Base-by-base conservation (phyloP, 164 flowering plant species). In the Sedum album region DNA sequence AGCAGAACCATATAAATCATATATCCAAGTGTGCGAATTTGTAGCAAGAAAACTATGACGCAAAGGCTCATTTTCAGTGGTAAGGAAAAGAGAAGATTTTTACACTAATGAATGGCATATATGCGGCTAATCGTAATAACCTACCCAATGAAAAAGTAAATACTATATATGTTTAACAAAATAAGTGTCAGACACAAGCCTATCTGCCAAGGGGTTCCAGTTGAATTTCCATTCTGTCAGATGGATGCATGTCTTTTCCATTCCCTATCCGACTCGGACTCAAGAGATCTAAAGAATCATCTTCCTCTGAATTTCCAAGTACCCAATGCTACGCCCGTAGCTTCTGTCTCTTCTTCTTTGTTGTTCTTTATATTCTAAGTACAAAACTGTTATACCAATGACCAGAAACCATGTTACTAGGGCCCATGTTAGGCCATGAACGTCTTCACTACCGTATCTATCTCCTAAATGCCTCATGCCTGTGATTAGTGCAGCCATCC, bases 391-490 rank as follows among this genome's bases (percentile, higher is more conserved):
- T 62, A 85, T 70, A 30, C 76, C 88, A 67, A 80, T 87, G 26
- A 86, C n/a, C 69, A 85, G 71, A 79, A 91, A 80, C 97, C 99
- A 94, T 31, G 73, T 6, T 20, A 88, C 76, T 64, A 94, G 68
- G 65, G 97, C 97, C 91, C 85, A 84, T 28, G 69, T 82, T 36
- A 91, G 88, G 44, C 89, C 90, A 31, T 71, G 81, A 65, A 80
- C 85, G 71, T 88, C 79, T 75, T 90, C 96, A 35, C 76, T 79
- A 14, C 83, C 91, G 74, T 94, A 91, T 75, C 96, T 82, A 9
- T 90, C 92, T 64, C 96, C 96, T 74, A 91, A 81, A 78, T 90
- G 99, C 74, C 82, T 88, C 95, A 94, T 77, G 48, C 99, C 99
- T 69, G 80, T 91, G 44, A 89, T 67, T 64, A 88, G 89, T 49